A percentile compares a stretch with the other conserved stretches of the same genome.
phyloP scores from a whole-genome alignment of 306 rosid genomes.

The Prunus davidiana region DNA sequence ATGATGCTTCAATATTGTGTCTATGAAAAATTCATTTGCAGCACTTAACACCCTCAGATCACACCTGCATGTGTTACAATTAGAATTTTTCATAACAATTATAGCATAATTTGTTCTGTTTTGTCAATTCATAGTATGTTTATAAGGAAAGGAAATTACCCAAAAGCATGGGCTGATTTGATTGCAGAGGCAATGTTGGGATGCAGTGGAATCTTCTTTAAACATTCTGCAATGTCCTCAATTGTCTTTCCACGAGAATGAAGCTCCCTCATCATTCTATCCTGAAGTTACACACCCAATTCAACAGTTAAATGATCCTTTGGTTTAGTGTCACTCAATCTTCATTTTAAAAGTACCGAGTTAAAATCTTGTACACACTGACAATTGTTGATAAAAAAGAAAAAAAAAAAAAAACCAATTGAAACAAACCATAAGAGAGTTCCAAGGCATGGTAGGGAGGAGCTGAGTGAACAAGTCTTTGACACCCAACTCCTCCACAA shows the following conservation, averaged over 20 bases:
- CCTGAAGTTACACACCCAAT: constrained; percentile 24
- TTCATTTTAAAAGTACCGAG: background rate
- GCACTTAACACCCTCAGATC: constrained; percentile 63
- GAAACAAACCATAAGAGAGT: constrained; percentile 55
- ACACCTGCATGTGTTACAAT: constrained; percentile 36
- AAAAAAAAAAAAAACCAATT: no score
- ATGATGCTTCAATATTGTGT: constrained; percentile 56
- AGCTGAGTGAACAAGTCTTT: constrained; percentile 49
- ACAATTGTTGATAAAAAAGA: no score
- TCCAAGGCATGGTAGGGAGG: constrained; percentile 49
- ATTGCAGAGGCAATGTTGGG: constrained; percentile 51
- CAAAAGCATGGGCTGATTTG: constrained; percentile 47
- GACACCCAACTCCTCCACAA: constrained; percentile 49
- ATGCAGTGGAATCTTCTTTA: constrained; percentile 47
- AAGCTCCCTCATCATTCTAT: constrained; percentile 57
- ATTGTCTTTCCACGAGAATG: constrained; percentile 49
- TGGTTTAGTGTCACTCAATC: background rate
- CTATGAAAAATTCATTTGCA: constrained; percentile 59
- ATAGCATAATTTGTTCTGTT: no score
- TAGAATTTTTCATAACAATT: background rate
- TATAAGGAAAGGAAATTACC: constrained; percentile 26
- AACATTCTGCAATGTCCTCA: constrained; percentile 38
- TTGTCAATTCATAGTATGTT: background rate
- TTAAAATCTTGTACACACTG: no score
- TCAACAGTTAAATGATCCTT: no score